Base-by-base conservation (phyloP, 2,329 filamentous ascomycete species). In the Periconia digitata region DNA sequence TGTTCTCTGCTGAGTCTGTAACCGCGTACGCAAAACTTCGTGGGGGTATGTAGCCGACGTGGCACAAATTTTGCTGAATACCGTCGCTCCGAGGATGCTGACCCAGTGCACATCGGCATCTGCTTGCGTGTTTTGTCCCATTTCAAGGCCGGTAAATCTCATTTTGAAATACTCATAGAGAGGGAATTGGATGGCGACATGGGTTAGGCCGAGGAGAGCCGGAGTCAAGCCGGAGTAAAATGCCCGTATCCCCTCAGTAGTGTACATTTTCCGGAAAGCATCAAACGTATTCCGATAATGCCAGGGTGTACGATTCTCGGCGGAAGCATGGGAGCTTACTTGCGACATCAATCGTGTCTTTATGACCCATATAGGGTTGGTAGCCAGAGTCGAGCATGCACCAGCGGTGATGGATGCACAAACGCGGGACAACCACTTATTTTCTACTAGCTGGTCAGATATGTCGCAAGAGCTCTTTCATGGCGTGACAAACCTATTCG, bases 311-410 rank as follows among this genome's bases (percentile, higher is more conserved):
- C 84, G 80, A 43, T 83, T 74, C 47, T 74, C 72, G 64, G 74
- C 77, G 24, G 73, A 79, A 55, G 81, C 76, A 52, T 75, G 78
- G 32, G 77, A 71, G 56, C 82, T 85, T 18, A 85, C 87, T 75
- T 97, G 94, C 32, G 94, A 96, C 94, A 97, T 97, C 60, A 99
- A 82, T 58, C 94, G 83, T 41, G 94, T 99, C 75, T 99, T 99
- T 76, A 99, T 96, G 32, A 99, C 94, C 94, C 94, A 99, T 52
- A 99, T 99, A 1, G 94, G 94, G 71, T 97, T 99, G 20, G 94
- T 99, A 54, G 87, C 88, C 54, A 97, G 81, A 3, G 94, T 99
- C 58, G 92, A 96, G 75, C 89, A 96, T 52, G 85, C 91, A 44
- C 94, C 94, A 20, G 92, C 94, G 47, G 91, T 82, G 51, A 99